Evolutionary conservation across 352 stramenopile species (phyloP), one percentile per base, ranked within the genome.

Genomic region (Globisporangium barbulae): DNA sequence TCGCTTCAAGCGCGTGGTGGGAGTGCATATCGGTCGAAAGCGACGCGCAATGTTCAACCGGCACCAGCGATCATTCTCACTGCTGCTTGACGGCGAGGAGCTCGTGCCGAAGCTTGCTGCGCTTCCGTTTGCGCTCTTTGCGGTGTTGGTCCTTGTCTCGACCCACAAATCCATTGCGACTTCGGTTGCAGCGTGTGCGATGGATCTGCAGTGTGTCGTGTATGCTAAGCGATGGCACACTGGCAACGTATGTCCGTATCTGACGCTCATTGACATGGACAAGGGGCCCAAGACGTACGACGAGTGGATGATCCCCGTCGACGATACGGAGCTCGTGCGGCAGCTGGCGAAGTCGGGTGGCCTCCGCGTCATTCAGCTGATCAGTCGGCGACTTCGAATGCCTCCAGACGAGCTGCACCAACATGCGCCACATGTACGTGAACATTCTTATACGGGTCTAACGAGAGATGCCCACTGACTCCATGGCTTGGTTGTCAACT

Each of bases 401-500:
- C 50, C 67, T n/a, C 74, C 74, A 1, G 64, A 79, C 0, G 62
- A 76, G 5, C 63, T 88, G 33, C 62, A 47, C 12, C 2, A 53
- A 73, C 1, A 67, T 88, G 6, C 67, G 71, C 13, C 66, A 76
- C 54, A 61, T 88, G 78, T 85, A 72, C 42, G 31, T 57, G 10
- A 37, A 6, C 3, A 6, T 6, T 37, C 33, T 9, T 37, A 37
- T 9, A 9, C 33, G 33, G 10, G 33, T 37, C 6, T 37, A 9
- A 9, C 10, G 10, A 37, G 33, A 37, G 33, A 9, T 9, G 33
- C 10, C 10, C 3, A 37, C 33, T 37, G 7, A 37, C 33, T 37
- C 33, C 10, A 12, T 37, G 33, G 33, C 15, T 0, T 41, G 12
- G 30, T 49, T 35, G 22, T 31, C 17, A n/a, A n/a, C n/a, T n/a